Conservation (phyloP, 2,329 filamentous ascomycete genomes). For the Pezicula radicicola region DNA sequence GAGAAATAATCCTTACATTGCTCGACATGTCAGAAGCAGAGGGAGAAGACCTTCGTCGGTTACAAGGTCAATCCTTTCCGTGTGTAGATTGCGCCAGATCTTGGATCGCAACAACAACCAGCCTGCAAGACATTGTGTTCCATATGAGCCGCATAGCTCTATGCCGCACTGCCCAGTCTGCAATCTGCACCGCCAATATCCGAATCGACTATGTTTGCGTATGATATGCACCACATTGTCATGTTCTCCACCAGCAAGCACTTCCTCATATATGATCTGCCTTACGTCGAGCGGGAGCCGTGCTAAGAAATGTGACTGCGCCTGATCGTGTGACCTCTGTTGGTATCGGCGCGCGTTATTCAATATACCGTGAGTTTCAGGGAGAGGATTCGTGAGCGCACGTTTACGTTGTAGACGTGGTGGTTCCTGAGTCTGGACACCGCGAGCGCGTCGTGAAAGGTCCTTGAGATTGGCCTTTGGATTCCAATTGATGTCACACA, state of each 20-base stretch:
- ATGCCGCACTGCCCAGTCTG: constrained; percentile 4
- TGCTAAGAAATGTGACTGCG: constrained; percentile 3
- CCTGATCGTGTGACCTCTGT: constrained; percentile 11
- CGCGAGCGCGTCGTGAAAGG: constrained; percentile 5
- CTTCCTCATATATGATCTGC: constrained; percentile 14
- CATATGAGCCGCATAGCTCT: constrained; percentile 11
- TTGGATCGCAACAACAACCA: constrained; percentile 13
- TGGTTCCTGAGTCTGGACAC: constrained; percentile 6
- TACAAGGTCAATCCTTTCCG: constrained; percentile 11
- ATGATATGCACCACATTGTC: constrained; percentile 11
- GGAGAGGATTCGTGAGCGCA: constrained; percentile 14
- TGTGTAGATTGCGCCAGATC: constrained; percentile 5
- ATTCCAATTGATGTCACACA: background rate
- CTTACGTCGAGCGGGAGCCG: constrained; percentile 16
- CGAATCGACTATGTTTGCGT: constrained; percentile 11
- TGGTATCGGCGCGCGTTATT: constrained; percentile 10
- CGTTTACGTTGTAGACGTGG: constrained; percentile 13
- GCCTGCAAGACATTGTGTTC: constrained; percentile 7
- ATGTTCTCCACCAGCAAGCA: constrained; percentile 10
- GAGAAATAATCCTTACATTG: constrained; percentile 5
- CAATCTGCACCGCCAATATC: constrained; percentile 15
- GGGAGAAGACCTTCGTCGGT: constrained; percentile 15
- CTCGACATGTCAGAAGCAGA: constrained; percentile 15
- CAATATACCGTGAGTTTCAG: constrained; percentile 5
- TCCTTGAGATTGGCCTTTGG: constrained; percentile 2